phyloP scores from a whole-genome alignment of 371 early-diverging fungal genomes.

The Chytridium lagenaria region DNA sequence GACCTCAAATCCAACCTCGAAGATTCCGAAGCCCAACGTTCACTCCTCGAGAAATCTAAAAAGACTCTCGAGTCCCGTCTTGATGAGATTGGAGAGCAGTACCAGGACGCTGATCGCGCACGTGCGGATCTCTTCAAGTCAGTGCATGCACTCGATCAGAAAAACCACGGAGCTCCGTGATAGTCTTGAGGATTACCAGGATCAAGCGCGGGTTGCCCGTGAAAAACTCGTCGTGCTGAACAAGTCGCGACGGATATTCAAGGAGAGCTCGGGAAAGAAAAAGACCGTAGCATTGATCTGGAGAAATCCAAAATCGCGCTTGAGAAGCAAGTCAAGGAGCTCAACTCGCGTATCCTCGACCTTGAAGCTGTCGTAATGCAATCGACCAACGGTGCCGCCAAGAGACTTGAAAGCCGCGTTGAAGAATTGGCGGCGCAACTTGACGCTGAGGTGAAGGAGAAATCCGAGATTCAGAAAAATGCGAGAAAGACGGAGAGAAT shows the following conservation, averaged over 20 bases:
- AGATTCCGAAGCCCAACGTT: slow-evolving; percentile 66
- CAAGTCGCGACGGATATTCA: slow-evolving; percentile 57
- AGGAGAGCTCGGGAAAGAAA: slow-evolving; percentile 70
- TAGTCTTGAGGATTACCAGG: slow-evolving; percentile 75
- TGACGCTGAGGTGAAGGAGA: slow-evolving; percentile 67
- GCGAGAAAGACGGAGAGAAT: slow-evolving; percentile 74
- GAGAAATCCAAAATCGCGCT: slow-evolving; percentile 69
- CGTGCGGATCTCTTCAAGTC: slow-evolving; percentile 67
- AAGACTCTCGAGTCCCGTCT: slow-evolving; percentile 70
- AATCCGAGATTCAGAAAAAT: slow-evolving; percentile 62
- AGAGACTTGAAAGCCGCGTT: slow-evolving; percentile 65
- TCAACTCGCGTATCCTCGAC: slow-evolving; percentile 73
- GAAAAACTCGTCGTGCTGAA: slow-evolving; percentile 73
- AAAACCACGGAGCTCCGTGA: slow-evolving; percentile 66
- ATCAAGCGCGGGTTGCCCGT: slow-evolving; percentile 55
- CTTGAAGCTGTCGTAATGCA: slow-evolving; percentile 68
- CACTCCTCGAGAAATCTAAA: slow-evolving; percentile 69
- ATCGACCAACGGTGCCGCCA: slow-evolving; percentile 56
- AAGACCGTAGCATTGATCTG: slow-evolving; percentile 63
- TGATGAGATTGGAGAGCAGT: slow-evolving; percentile 77
- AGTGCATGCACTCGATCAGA: slow-evolving; percentile 58
- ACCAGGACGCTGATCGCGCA: slow-evolving; percentile 63
- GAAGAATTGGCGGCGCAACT: slow-evolving; percentile 70
- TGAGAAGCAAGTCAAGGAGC: slow-evolving; percentile 82
- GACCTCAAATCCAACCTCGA: slow-evolving; percentile 64